Percentiles rank a stretch among this genome's conserved stretches.
Evolutionary conservation across 192 early-diverging fungal species (phyloP).

Genomic region (Martensiomyces pterosporus): DNA sequence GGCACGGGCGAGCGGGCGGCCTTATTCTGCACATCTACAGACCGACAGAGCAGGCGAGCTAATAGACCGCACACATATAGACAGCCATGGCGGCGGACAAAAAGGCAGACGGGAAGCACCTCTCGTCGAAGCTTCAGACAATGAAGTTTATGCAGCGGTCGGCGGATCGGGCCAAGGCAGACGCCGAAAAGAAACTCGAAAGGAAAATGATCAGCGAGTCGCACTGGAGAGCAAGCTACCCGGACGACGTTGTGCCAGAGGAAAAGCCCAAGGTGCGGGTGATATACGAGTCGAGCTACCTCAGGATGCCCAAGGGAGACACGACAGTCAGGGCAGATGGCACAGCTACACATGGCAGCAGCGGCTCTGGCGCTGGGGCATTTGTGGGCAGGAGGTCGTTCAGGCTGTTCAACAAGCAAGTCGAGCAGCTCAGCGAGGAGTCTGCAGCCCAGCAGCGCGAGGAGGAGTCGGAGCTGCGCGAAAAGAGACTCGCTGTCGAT

Average conservation of each 20-base stretch:
- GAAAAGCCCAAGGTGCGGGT: slow-evolving; percentile 15
- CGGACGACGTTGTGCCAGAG: slow-evolving; percentile 18
- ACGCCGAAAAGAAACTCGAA: slow-evolving; percentile 23
- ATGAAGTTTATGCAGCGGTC: slow-evolving; percentile 51
- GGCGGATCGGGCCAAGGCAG: slow-evolving; percentile 22
- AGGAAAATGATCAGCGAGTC: slow-evolving; percentile 35
- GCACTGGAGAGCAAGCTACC: slow-evolving; percentile 43
- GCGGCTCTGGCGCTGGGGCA: not conserved
- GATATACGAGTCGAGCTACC: slow-evolving; percentile 41
- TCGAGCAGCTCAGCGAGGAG: slow-evolving; percentile 19
- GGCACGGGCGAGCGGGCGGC: no score
- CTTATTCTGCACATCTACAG: no score
- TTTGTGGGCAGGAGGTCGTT: slow-evolving; percentile 35
- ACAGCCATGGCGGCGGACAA: not conserved
- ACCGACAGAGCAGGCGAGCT: no score
- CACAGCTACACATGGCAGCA: not conserved
- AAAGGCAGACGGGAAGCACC: slow-evolving; percentile 4
- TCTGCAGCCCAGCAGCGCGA: slow-evolving; percentile 4
- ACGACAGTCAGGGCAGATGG: slow-evolving; percentile 2
- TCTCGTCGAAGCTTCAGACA: slow-evolving; percentile 17
- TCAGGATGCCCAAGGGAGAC: slow-evolving; percentile 31
- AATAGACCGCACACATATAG: no score
- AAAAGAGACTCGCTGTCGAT: slow-evolving; percentile 7
- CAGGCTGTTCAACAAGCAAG: slow-evolving; percentile 32
- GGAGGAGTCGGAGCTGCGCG: slow-evolving; percentile 4